Percentiles rank a stretch among this genome's conserved stretches.
These are phyloP conservation scores for Ophiostoma angusticollis DNA, from an alignment of 2,329 filamentous ascomycete genomes.

Conservation along the genomic window DNA sequence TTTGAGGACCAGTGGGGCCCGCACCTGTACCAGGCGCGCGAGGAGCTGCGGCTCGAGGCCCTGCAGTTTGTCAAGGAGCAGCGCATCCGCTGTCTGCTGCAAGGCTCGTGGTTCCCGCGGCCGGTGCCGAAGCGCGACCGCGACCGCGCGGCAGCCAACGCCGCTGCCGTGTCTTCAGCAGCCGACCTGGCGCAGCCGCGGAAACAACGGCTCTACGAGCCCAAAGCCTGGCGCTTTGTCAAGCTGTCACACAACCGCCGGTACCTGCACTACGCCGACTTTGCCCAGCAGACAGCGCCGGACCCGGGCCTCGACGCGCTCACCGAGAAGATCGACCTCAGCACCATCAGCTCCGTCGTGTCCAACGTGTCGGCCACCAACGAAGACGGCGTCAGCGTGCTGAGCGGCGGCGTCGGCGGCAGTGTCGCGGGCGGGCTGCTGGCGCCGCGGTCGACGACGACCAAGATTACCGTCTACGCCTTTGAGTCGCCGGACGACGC, in stretches of 20 bases:
- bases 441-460: constrained; percentile 38
- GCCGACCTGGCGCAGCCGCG: constrained; percentile 23
- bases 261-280: constrained; percentile 83
- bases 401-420: constrained; percentile 18
- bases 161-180: constrained; percentile 17
- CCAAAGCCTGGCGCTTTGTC: constrained; percentile 65
- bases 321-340: constrained; percentile 72
- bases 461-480: constrained; percentile 86
- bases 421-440: constrained; percentile 11
- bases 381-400: constrained; percentile 34
- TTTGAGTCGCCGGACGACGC: constrained; percentile 36
- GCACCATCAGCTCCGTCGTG: constrained; percentile 79
- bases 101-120: constrained; percentile 75
- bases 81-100: constrained; percentile 74
- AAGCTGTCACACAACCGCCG: constrained; percentile 83
- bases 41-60: constrained; percentile 81
- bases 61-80: constrained; percentile 97
- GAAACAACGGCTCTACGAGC: constrained; percentile 29
- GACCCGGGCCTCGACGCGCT: constrained; percentile 63
- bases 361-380: constrained; percentile 71
- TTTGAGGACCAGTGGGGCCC: constrained; percentile 94
- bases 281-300: constrained; percentile 48
- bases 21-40: constrained; percentile 78
- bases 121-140: constrained; percentile 28
- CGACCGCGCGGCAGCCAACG: constrained; percentile 19